Conservation (phyloP, 495 filamentous ascomycete genomes). For the Podospora sp. region DNA sequence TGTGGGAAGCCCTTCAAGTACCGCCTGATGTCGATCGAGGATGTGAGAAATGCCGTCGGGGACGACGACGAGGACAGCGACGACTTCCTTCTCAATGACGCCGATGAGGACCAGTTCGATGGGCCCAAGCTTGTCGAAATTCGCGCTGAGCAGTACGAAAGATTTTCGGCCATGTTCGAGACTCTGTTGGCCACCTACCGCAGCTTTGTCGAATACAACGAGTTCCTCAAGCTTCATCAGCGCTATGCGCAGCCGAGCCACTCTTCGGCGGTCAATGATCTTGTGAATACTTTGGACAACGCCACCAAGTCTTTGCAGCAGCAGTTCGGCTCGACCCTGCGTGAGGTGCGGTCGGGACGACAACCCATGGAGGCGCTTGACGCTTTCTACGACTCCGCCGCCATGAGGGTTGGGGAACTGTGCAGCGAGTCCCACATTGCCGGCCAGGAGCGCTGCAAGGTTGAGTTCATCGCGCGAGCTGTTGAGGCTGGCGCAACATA, state of each 20-base stretch:
- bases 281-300: not conserved
- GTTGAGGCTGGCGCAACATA: not conserved
- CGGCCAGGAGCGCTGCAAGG: not conserved
- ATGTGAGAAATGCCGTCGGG: not conserved
- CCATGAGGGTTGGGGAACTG: not conserved
- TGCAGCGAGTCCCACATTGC: not conserved
- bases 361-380: not conserved
- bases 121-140: not conserved
- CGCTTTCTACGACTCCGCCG: not conserved
- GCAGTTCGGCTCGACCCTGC: slow-evolving; percentile 26
- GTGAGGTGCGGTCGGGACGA: slow-evolving; percentile 17
- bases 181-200: not conserved
- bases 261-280: slow-evolving; percentile 10
- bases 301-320: not conserved
- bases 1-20: not conserved
- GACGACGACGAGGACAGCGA: not conserved
- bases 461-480: not conserved
- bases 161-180: not conserved
- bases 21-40: not conserved
- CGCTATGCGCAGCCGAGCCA: slow-evolving; percentile 23
- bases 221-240: slow-evolving; percentile 23
- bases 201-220: slow-evolving; percentile 31
- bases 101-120: not conserved
- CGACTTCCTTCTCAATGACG: not conserved
- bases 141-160: not conserved